phyloP scores from a whole-genome alignment of 1,284 basidiomycete species.

The Moesziomyces antarcticus region DNA sequence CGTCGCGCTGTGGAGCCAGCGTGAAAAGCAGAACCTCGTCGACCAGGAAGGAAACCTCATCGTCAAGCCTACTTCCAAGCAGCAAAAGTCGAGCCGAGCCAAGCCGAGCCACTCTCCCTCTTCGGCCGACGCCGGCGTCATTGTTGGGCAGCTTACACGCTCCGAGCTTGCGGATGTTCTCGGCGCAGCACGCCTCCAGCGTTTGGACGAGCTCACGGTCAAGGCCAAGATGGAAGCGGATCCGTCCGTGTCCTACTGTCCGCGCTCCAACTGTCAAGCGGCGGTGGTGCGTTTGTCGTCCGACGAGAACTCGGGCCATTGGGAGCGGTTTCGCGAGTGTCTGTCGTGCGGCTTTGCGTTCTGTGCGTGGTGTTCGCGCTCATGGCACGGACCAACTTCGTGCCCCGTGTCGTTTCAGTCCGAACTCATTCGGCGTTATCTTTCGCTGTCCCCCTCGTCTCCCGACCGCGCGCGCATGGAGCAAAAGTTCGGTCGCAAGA shows the following conservation, averaged over 20 bases:
- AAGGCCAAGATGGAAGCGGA: constrained; percentile 51
- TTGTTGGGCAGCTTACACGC: constrained; percentile 27
- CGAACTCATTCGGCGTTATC: constrained; percentile 38
- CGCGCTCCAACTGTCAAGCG: constrained; percentile 37
- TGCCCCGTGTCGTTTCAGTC: constrained; percentile 38
- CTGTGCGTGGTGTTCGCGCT: constrained; percentile 49
- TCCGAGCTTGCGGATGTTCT: constrained; percentile 32
- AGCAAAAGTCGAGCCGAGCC: background rate
- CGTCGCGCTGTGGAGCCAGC: constrained; percentile 34
- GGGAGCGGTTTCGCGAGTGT: constrained; percentile 51
- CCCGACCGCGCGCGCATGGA: constrained; percentile 27
- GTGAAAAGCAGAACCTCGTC: constrained; percentile 40
- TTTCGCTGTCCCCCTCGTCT: constrained; percentile 15
- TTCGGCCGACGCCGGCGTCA: background rate
- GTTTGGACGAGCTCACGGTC: constrained; percentile 31
- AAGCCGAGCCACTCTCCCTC: too few species aligned
- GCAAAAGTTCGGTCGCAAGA: constrained; percentile 33
- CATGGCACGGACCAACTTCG: constrained; percentile 43
- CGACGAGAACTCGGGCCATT: constrained; percentile 46
- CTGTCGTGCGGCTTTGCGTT: constrained; percentile 45
- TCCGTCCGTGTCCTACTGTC: constrained; percentile 49
- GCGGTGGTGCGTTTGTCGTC: constrained; percentile 33
- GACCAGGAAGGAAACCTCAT: constrained; percentile 40
- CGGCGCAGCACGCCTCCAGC: constrained; percentile 11
- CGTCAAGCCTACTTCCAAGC: background rate